Evolutionary conservation across 208 protist genomes (phyloP).

Genomic region (Trypanosomatidae sp.): DNA sequence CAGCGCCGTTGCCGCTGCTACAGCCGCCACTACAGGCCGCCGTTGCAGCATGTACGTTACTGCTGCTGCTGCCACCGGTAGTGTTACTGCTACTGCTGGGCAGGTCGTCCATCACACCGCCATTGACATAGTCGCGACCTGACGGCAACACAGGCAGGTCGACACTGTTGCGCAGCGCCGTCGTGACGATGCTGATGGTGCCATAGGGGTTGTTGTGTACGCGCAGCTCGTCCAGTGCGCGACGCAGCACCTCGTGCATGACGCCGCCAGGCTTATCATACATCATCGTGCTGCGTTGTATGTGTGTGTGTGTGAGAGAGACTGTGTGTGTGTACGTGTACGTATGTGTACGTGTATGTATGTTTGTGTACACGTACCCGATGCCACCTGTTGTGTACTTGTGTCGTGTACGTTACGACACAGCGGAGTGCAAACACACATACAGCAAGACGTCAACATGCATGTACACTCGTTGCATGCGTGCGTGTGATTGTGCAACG

Average conservation of each 20-base stretch:
- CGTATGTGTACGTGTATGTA: conserved; percentile 2
- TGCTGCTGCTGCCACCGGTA: not conserved
- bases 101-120: not conserved
- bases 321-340: not conserved
- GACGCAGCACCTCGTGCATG: conserved; percentile 61
- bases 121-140: conserved; percentile 9
- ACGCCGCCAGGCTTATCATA: conserved; percentile 36
- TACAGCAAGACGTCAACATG: not conserved
- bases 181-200: conserved; percentile 31
- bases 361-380: not conserved
- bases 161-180: conserved; percentile 13
- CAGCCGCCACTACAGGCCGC: no score
- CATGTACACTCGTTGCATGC: not conserved
- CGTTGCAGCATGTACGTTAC: no score
- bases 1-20: no score
- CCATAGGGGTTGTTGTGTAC: conserved; percentile 41
- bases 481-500: no score
- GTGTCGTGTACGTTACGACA: no score
- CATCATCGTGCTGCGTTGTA: conserved; percentile 9
- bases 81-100: not conserved
- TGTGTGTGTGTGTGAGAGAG: not conserved
- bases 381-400: not conserved
- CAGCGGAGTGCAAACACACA: no score
- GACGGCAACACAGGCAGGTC: conserved; percentile 5
- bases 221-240: conserved; percentile 46